Base-by-base conservation (phyloP, 768 basidiomycete species). In the Suillus luteus region DNA sequence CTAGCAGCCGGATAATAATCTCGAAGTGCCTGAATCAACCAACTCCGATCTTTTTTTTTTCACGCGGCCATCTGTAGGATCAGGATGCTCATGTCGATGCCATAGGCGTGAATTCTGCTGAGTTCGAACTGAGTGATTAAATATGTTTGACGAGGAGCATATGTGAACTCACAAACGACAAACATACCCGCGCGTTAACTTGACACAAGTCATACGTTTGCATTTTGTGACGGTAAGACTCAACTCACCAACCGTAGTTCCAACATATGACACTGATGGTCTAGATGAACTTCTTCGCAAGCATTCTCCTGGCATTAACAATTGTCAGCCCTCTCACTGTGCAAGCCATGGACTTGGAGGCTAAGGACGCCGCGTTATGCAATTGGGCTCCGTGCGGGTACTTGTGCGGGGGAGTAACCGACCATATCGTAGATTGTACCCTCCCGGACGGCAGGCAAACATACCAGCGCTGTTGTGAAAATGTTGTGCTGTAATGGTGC, bases 351-450 rank as follows among this genome's bases (percentile, higher is more conserved):
- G 5, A 15, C 14, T 2, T 22, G 4, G 19, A 2, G 37, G 27
- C 41, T 22, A 14, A 12, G 33, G 0, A 22, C 2, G 33, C 11
- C n/a, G 24, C 7, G 19, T 54, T 55, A 59, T 68, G 57, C 57
- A 44, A 64, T 54, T 65, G 66, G 64, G 24, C 27, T 24, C 63
- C 46, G 4, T 65, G 62, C 22, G 62, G 62, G 17, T 19, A 55
- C 8, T 55, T 31, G 38, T 65, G 59, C 35, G 59, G 17, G 19
- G 5, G 63, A 19, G 27, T 62, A 9, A 55, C 11, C 57, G 19
- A 11, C 5, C 2, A 0, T 10, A n/a, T 6, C 11, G 17, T 0
- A 35, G 0, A 1, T 12, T 64, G 69, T 9, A 64, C 37, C 6
- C 27, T 3, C 1, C 1, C 14, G 14, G 6, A 49, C 14, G 49